Evolutionary conservation across 495 filamentous ascomycete genomes (phyloP), one percentile per base, ranked within the genome.

Genomic region (Tricharina praecox): DNA sequence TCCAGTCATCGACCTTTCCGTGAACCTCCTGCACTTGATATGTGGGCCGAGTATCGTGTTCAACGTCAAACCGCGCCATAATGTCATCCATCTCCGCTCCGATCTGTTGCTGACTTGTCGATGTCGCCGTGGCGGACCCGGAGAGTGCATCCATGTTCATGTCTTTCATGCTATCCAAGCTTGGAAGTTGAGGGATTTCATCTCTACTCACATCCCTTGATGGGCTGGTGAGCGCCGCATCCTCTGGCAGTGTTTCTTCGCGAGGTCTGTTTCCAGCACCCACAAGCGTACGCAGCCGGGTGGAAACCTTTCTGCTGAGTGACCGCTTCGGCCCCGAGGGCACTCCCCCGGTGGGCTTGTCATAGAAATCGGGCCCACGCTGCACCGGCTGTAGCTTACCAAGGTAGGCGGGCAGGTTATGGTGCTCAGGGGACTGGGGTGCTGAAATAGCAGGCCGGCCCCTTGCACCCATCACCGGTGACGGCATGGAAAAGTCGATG

Each of bases 291-390:
- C 28, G 25, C 3, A 46, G 25, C 43, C 21, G 33, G 8, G 43
- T 46, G 15, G 43, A 46, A 20, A 46, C 43, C 30, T 46, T 46
- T 25, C 43, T 46, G 43, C 43, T 46, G n/a, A 46, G 30, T 16
- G 43, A 46, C 25, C 43, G 43, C 25, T 46, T 46, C 2, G 28
- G 25, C 28, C n/a, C 8, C 39, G 39, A 4, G 11, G 24, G 11
- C 5, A 13, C 7, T 46, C 15, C 26, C 15, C 8, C 8, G 26
- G 25, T 33, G 25, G 43, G 15, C 10, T 33, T 19, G 26, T 5
- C 18, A 34, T 46, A 33, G 15, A n/a, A n/a, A n/a, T 25, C 20
- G 13, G 19, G 43, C 28, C 35, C 26, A 18, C 30, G 24, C 43
- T 46, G 43, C 10, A 46, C 30, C 33, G 15, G 15, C 25, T 15